Evolutionary conservation across 768 basidiomycete species (phyloP), one percentile per base, ranked within the genome.

Genomic region (Trametes coccinea): DNA sequence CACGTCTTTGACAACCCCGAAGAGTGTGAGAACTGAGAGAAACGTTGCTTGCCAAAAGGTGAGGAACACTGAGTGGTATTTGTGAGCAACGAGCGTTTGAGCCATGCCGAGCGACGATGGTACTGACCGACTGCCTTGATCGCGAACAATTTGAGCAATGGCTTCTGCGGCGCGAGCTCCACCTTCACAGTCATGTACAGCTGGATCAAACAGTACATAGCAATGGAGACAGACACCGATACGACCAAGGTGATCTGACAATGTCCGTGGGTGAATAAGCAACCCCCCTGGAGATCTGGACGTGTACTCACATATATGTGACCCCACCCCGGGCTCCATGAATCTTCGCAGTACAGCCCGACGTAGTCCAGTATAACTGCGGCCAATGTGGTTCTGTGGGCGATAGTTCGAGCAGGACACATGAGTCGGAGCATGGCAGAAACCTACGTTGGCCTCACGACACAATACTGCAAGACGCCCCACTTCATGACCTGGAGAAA

Each of bases 161-260:
- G 90, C 51, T 80, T 78, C 55, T 84, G 82, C 0, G 80, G 82
- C 9, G 79, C 74, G n/a, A 92, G 76, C 46, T 83, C 75, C 11
- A 72, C 72, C 6, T 84, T 73, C 14, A 91, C 78, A 0, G 83
- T 73, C 7, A 89, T 64, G 67, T 89, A 90, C 16, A 93, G 74
- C 69, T 92, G 90, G 22, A 92, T 74, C 59, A 89, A 72, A 69
- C 87, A 89, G 70, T 89, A 92, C 89, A 91, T 90, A 34, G 89
- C 88, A 55, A 91, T 69, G 0, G 88, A 82, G 16, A 93, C 89
- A 0, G 89, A 90, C 40, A 88, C 66, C 2, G 88, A 89, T 41
- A 90, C 82, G 46, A 88, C 74, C 39, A 81, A 68, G 3, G 79
- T 77, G 60, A 89, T 85, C 87, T 88, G 34, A 6, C 34, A 11